phyloP scores from a whole-genome alignment of 768 basidiomycete genomes.

The Ramaria sp. region DNA sequence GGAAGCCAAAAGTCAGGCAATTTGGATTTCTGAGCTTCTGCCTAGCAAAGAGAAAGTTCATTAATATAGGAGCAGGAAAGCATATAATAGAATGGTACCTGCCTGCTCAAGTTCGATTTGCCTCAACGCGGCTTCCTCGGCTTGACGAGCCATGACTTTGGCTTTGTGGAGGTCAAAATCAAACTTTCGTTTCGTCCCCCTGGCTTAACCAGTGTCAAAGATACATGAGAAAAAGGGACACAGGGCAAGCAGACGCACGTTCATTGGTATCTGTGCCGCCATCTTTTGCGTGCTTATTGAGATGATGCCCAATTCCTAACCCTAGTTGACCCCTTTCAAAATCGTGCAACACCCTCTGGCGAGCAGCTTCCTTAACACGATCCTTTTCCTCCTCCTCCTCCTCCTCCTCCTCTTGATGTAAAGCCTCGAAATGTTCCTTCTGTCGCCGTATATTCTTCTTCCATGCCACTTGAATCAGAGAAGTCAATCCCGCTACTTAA shows the following conservation, averaged over 20 bases:
- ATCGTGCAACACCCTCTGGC: conserved; percentile 81
- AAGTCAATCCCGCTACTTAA: conserved; percentile 4
- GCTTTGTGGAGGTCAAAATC: conserved; percentile 67
- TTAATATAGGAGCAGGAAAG: background rate
- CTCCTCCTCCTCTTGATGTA: conserved; percentile 75
- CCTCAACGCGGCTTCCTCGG: conserved; percentile 78
- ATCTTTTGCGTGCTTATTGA: conserved; percentile 25
- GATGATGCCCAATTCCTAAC: conserved; percentile 32
- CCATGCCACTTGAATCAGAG: conserved; percentile 52
- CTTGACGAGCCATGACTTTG: conserved; percentile 62
- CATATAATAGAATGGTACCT: background rate
- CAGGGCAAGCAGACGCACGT: conserved; percentile 11
- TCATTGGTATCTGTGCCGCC: conserved; percentile 20
- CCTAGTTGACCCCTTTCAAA: conserved; percentile 83
- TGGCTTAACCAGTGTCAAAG: conserved; percentile 23
- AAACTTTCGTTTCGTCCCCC: conserved; percentile 76
- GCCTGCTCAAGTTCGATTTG: conserved; percentile 73
- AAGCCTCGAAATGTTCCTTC: conserved; percentile 61
- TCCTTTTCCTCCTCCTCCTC: conserved; percentile 66
- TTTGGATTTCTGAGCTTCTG: conserved; percentile 75
- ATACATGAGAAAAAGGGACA: background rate
- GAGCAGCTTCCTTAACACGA: conserved; percentile 56
- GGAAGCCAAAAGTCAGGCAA: conserved; percentile 98
- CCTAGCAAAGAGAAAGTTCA: conserved; percentile 20
- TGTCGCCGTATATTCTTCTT: conserved; percentile 91